Percentiles rank a stretch among this genome's conserved stretches.
Evolutionary conservation across 257 asterid genomes (phyloP).

Genomic region (Ballota nigra): DNA sequence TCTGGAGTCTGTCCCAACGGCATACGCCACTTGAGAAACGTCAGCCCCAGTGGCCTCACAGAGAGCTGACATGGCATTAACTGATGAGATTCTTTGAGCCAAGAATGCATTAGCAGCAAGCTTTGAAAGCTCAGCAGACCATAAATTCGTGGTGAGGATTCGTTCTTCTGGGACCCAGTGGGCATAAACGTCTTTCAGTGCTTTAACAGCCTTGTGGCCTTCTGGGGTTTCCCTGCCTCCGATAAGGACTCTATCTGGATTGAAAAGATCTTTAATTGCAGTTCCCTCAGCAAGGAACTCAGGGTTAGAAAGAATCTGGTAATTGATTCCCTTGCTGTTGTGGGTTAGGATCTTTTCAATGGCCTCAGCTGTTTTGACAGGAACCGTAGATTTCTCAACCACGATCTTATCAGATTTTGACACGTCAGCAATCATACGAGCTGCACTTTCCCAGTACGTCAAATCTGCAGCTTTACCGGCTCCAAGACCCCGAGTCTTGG

Average conservation of each 20-base stretch:
- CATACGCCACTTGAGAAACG: conserved; percentile 63
- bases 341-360: conserved; percentile 79
- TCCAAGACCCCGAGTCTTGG: conserved; percentile 86
- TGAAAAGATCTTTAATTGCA: conserved; percentile 70
- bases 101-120: conserved; percentile 89
- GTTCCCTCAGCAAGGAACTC: conserved; percentile 92
- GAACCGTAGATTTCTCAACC: conserved; percentile 91
- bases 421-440: conserved; percentile 94
- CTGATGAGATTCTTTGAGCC: conserved; percentile 86
- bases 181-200: conserved; percentile 68
- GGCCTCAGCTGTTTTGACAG: conserved; percentile 93
- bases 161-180: conserved; percentile 75
- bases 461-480: conserved; percentile 94
- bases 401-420: conserved; percentile 86
- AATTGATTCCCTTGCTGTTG: conserved; percentile 80
- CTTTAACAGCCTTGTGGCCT: conserved; percentile 70
- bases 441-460: conserved; percentile 94
- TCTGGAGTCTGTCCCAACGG: conserved; percentile 80
- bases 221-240: conserved; percentile 91
- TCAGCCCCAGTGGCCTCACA: conserved; percentile 92
- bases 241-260: conserved; percentile 82
- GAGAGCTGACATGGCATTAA: conserved; percentile 87
- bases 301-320: conserved; percentile 81
- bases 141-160: conserved; percentile 73
- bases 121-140: conserved; percentile 96